Evolutionary conservation across 1,139 yeast species (phyloP), one percentile per base, ranked within the genome.

Genomic region (Blastobotrys ciferrii): DNA sequence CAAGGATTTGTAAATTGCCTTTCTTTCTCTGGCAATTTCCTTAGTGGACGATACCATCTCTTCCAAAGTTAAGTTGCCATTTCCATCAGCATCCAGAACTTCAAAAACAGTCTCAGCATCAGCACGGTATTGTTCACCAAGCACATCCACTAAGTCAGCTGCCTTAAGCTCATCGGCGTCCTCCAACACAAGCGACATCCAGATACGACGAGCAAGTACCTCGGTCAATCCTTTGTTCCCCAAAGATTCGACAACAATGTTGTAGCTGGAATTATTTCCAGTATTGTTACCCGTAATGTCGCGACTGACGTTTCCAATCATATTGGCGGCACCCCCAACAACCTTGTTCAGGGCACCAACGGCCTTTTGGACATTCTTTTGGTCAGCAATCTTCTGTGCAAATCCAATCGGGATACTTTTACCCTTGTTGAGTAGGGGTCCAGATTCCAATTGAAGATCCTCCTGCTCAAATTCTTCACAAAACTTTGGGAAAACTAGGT

Each of bases 151-250:
- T 43, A 71, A 56, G 52, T 71, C 75, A 6, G 66, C 66, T 32
- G 64, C 58, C 2, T 63, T 56, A 41, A 71, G 55, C 15, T 57
- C 58, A 6, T 65, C 70, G 2, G 69, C 60, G 46, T 66, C 72
- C 48, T 70, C 75, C 46, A 68, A 59, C 9, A 71, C 74, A 41
- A 71, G 57, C 6, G 73, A 65, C 56, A 68, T 65, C 75, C 75
- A 71, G 47, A 71, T 68, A 36, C 75, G 64, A 39, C 59, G 54
- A 3, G 72, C 74, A 45, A 71, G 58, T 9, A 63, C 60, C 40
- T 63, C 67, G 1, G 71, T 56, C 3, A 65, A 51, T 4, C 46
- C 49, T 42, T 59, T 58, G 45, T 63, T 61, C 20, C 58, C 59
- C 53, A 71, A 59, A 1, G 73, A 69, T 30, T 66, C 66, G 23